Percentiles rank a stretch among this genome's conserved stretches.
These are phyloP conservation scores for Lachancea sp. DNA, from an alignment of 805 yeast species.

Conservation along the genomic window DNA sequence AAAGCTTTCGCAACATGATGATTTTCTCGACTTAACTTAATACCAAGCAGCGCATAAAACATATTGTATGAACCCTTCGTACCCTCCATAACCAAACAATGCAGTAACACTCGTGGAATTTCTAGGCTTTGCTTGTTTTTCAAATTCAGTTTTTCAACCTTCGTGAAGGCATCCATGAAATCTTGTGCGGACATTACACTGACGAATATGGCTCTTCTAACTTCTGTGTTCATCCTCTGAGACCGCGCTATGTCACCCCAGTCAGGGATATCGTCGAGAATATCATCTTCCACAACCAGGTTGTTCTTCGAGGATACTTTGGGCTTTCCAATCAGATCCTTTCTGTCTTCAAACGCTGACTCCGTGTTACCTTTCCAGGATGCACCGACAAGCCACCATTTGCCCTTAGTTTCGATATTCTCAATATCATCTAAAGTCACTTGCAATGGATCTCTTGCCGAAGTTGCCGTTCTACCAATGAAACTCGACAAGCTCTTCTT, in stretches of 20 bases:
- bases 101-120: slow-evolving; percentile 76
- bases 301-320: slow-evolving; percentile 25
- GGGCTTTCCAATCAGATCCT: slow-evolving; percentile 21
- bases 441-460: slow-evolving; percentile 61
- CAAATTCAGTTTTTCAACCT: slow-evolving; percentile 70
- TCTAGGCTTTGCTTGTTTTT: slow-evolving; percentile 79
- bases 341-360: slow-evolving; percentile 24
- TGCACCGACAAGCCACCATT: slow-evolving; percentile 99
- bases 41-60: slow-evolving; percentile 75
- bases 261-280: slow-evolving; percentile 67
- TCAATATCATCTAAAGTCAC: slow-evolving; percentile 79
- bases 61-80: slow-evolving; percentile 66
- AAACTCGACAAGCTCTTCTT: slow-evolving; percentile 48
- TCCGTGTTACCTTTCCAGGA: slow-evolving; percentile 79
- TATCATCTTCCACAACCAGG: slow-evolving; percentile 46
- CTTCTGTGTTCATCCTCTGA: slow-evolving; percentile 92
- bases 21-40: slow-evolving; percentile 58
- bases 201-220: slow-evolving; percentile 87
- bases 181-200: slow-evolving; percentile 95
- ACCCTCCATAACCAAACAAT: slow-evolving; percentile 74
- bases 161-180: slow-evolving; percentile 77
- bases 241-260: slow-evolving; percentile 81
- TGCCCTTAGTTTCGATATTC: slow-evolving; percentile 72
- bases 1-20: slow-evolving; percentile 75
- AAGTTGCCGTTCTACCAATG: slow-evolving; percentile 35